Evolutionary conservation across 2,329 filamentous ascomycete species (phyloP).

Genomic region (Nigrospora oryzae): DNA sequence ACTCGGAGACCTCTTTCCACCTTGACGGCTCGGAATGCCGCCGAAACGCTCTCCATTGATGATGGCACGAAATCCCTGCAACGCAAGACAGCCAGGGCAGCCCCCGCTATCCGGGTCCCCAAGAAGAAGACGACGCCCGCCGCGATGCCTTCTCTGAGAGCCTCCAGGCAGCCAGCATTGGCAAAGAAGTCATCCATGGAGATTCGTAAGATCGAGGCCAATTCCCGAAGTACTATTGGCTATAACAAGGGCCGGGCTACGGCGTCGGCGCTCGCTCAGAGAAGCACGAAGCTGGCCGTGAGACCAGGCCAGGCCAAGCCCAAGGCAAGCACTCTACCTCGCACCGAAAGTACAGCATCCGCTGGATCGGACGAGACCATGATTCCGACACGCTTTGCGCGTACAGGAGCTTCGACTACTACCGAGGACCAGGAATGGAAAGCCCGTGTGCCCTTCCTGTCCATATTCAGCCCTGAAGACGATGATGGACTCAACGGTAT

Average conservation of each 20-base stretch:
- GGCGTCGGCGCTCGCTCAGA: constrained; percentile 36
- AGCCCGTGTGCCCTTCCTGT: constrained; percentile 43
- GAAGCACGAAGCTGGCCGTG: constrained; percentile 10
- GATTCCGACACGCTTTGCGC: constrained; percentile 35
- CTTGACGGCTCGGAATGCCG: constrained; percentile 45
- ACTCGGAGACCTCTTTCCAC: constrained; percentile 33
- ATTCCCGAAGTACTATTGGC: constrained; percentile 74
- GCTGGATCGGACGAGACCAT: constrained; percentile 33
- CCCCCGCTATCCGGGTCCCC: constrained; percentile 7
- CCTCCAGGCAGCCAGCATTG: constrained; percentile 22
- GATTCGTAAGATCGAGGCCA: constrained; percentile 52
- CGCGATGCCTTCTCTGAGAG: constrained; percentile 19
- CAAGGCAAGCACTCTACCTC: constrained; percentile 12
- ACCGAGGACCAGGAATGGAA: constrained; percentile 25
- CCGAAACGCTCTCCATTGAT: constrained; percentile 39
- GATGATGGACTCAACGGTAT: constrained; percentile 23
- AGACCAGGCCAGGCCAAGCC: constrained; percentile 6
- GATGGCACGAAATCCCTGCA: constrained; percentile 21
- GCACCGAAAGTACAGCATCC: constrained; percentile 27
- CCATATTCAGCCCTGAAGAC: constrained; percentile 47
- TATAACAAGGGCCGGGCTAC: constrained; percentile 68
- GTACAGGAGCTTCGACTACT: constrained; percentile 13
- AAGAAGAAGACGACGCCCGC: constrained; percentile 16
- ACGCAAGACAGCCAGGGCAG: constrained; percentile 17
- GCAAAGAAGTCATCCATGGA: constrained; percentile 43